A percentile compares a stretch with the other conserved stretches of the same genome.
Conservation (phyloP, 805 yeast genomes). For the Dipodascopsis uninucleata region DNA sequence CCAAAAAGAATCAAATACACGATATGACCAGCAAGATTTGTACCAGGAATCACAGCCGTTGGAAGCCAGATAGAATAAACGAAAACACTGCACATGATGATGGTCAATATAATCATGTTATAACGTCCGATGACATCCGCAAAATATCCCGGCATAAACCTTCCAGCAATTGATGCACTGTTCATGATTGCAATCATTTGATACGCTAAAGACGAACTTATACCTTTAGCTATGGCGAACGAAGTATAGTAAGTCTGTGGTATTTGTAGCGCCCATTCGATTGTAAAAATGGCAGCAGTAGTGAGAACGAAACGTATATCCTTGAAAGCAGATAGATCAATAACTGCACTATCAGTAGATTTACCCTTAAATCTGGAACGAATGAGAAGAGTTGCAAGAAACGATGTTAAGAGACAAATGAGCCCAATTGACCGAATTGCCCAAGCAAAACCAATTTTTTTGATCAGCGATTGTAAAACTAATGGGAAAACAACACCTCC, state of each 20-base stretch:
- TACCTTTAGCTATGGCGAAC: constrained; percentile 32
- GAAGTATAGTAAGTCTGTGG: constrained; percentile 36
- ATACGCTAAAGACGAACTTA: constrained; percentile 34
- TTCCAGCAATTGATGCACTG: constrained; percentile 49
- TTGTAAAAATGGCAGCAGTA: constrained; percentile 31
- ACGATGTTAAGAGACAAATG: constrained; percentile 34
- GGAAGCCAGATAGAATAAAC: constrained; percentile 65
- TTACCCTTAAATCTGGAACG: constrained; percentile 35
- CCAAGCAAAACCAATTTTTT: constrained; percentile 56
- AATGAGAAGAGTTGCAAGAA: constrained; percentile 37
- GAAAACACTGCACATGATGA: constrained; percentile 45
- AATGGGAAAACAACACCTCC: constrained; percentile 65
- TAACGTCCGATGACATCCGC: constrained; percentile 57
- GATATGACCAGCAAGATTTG: constrained; percentile 42
- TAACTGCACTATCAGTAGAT: constrained; percentile 8
- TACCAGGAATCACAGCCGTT: constrained; percentile 43
- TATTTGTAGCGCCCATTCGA: constrained; percentile 34
- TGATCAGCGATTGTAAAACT: constrained; percentile 45
- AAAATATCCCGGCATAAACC: constrained; percentile 51
- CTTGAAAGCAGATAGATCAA: constrained; percentile 30
- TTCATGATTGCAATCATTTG: constrained; percentile 48
- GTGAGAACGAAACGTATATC: constrained; percentile 32
- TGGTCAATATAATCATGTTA: constrained; percentile 52
- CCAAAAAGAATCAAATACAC: constrained; percentile 56
- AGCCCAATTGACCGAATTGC: constrained; percentile 50